Evolutionary conservation across 2,329 filamentous ascomycete species (phyloP).

Genomic region (Aspergillus terreus): DNA sequence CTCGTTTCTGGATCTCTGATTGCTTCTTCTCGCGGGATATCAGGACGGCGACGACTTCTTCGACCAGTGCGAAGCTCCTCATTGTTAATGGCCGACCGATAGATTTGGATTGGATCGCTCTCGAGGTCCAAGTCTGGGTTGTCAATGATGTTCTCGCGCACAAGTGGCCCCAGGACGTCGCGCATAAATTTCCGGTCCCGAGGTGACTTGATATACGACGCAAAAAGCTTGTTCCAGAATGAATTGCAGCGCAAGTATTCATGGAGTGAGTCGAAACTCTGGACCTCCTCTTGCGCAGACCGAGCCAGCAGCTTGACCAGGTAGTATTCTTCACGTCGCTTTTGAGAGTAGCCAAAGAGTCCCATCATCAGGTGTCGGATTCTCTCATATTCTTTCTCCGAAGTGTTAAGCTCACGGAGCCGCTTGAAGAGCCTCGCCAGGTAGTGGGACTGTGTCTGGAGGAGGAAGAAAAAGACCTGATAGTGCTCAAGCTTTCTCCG

Average conservation of each 20-base stretch:
- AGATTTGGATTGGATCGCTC: constrained; percentile 96
- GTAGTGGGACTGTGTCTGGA: constrained; percentile 96
- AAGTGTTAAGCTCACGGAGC: constrained; percentile 74
- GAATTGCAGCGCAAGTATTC: constrained; percentile 87
- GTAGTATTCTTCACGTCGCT: constrained; percentile 94
- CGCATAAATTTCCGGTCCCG: constrained; percentile 89
- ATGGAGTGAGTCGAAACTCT: constrained; percentile 66
- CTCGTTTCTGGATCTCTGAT: constrained; percentile 93
- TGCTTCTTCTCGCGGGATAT: constrained; percentile 87
- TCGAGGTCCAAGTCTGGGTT: constrained; percentile 88
- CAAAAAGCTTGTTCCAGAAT: constrained; percentile 85
- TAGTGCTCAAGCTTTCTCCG: constrained; percentile 94
- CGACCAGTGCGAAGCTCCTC: constrained; percentile 90
- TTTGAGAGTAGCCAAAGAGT: constrained; percentile 94
- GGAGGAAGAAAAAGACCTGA: constrained; percentile 93
- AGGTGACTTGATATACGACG: constrained; percentile 85
- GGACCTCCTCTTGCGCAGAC: constrained; percentile 82
- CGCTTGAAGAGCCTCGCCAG: constrained; percentile 82
- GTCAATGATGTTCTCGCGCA: constrained; percentile 89
- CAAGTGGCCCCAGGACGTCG: constrained; percentile 76
- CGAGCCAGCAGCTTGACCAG: constrained; percentile 81
- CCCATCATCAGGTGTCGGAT: constrained; percentile 95
- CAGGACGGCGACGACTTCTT: constrained; percentile 73
- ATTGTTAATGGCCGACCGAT: constrained; percentile 91
- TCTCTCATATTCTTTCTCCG: constrained; percentile 89